Conservation (phyloP, 805 yeast species). For the Candida krabiensis region DNA sequence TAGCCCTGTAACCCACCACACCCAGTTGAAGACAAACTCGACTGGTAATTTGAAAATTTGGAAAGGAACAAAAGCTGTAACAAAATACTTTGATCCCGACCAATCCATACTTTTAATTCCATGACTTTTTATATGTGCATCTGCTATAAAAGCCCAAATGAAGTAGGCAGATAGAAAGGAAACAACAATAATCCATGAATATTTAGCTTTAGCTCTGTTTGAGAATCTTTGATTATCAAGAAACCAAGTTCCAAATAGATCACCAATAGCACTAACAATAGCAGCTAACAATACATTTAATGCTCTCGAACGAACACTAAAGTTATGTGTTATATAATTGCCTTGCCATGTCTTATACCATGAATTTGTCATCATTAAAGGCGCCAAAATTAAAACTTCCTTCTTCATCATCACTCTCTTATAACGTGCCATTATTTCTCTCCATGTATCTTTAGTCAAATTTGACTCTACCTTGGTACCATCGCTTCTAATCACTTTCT, state of each 20-base stretch:
- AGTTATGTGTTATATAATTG: conserved; percentile 3
- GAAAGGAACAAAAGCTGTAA: conserved; percentile 22
- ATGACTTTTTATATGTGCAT: conserved; percentile 6
- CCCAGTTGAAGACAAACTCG: conserved; percentile 27
- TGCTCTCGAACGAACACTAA: conserved; percentile 6
- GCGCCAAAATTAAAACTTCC: conserved; percentile 6
- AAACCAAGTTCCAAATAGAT: conserved; percentile 3
- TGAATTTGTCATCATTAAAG: conserved; percentile 3
- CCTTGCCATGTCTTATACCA: conserved; percentile 5
- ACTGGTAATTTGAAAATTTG: conserved; percentile 23
- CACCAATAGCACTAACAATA: conserved; percentile 4
- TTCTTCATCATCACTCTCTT: conserved; percentile 3
- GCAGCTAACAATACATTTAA: conserved; percentile 4
- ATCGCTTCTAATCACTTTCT: conserved; percentile 28
- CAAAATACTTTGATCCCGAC: conserved; percentile 16
- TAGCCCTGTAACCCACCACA: conserved; percentile 27
- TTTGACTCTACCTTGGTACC: conserved; percentile 17
- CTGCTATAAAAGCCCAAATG: conserved; percentile 21
- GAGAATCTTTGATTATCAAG: conserved; percentile 6
- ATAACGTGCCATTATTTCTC: conserved; percentile 1
- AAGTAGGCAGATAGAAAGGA: conserved; percentile 15
- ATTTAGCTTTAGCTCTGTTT: conserved; percentile 6
- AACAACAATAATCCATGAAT: conserved; percentile 1
- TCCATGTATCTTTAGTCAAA: conserved; percentile 1
- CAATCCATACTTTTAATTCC: conserved; percentile 20